A percentile compares a stretch with the other conserved stretches of the same genome.
Conservation (phyloP, 345 rosid species). For the Populus tremula region DNA sequence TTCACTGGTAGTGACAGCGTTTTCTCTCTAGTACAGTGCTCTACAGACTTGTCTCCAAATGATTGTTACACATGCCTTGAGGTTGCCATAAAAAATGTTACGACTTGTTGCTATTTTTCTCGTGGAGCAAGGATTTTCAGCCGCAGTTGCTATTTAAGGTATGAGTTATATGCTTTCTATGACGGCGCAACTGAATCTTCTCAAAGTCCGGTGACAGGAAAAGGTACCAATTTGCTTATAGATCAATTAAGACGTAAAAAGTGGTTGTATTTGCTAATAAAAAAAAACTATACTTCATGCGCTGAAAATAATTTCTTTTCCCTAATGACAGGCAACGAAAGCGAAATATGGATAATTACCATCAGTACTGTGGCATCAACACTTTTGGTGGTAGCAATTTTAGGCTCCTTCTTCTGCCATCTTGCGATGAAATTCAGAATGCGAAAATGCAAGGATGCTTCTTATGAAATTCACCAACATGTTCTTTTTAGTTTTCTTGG, state of each 20-base stretch:
- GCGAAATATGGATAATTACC: not conserved
- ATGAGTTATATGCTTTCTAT: conserved; percentile 39
- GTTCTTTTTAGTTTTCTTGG: not conserved
- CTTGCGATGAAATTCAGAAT: not conserved
- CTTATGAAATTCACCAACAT: not conserved
- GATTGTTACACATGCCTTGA: conserved; percentile 36
- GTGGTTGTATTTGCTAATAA: not conserved
- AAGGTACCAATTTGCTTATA: conserved; percentile 14
- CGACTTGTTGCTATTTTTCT: conserved; percentile 21
- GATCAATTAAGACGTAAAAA: not conserved
- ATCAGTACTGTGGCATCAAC: not conserved
- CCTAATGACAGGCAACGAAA: not conserved
- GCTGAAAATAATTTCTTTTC: not conserved
- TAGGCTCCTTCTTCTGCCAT: not conserved
- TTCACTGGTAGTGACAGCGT: conserved; percentile 11
- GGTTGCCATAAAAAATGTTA: conserved; percentile 27
- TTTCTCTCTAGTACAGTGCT: conserved; percentile 37
- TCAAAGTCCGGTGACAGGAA: not conserved
- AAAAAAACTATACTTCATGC: not conserved
- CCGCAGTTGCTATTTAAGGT: conserved; percentile 45
- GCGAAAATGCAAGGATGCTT: not conserved
- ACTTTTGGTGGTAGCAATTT: not conserved
- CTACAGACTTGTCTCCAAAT: conserved; percentile 25
- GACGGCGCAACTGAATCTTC: conserved; percentile 10
- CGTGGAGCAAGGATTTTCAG: conserved; percentile 37